Percentiles rank a stretch among this genome's conserved stretches.
Conservation (phyloP, 2,329 filamentous ascomycete species). For the Aspergillus flavus region DNA sequence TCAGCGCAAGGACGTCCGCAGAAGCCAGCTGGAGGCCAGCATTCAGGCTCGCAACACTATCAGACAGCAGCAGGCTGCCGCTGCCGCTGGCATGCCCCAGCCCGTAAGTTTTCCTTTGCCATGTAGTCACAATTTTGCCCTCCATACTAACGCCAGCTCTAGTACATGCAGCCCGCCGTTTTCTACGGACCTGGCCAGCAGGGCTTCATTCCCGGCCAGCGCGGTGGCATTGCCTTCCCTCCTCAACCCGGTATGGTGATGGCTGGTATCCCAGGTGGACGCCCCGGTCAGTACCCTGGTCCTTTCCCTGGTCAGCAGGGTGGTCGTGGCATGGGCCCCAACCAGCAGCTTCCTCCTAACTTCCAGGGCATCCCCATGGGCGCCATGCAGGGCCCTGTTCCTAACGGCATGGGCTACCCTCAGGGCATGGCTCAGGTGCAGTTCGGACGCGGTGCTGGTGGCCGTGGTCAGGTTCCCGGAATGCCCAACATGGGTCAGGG, state of each 20-base stretch:
- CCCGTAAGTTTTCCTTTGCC: constrained; percentile 38
- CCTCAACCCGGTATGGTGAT: constrained; percentile 57
- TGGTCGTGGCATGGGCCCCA: constrained; percentile 79
- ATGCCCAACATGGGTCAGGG: constrained; percentile 66
- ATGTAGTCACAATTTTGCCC: neutral
- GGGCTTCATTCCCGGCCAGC: constrained; percentile 60
- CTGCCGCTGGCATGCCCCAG: constrained; percentile 82
- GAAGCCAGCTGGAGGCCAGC: constrained; percentile 98
- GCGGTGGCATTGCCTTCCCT: constrained; percentile 65
- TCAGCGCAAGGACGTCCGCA: constrained; percentile 99
- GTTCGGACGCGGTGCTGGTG: constrained; percentile 68
- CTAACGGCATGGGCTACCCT: constrained; percentile 78
- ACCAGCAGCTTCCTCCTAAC: constrained; percentile 84
- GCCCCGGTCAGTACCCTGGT: constrained; percentile 81
- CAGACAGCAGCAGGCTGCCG: constrained; percentile 95
- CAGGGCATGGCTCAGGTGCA: constrained; percentile 82
- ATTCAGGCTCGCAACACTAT: constrained; percentile 99
- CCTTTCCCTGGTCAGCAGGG: constrained; percentile 82
- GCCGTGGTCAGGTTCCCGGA: constrained; percentile 67
- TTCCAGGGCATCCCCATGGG: constrained; percentile 73
- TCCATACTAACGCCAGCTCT: constrained; percentile 17
- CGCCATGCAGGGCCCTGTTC: constrained; percentile 63
- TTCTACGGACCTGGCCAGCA: constrained; percentile 80
- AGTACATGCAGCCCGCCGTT: constrained; percentile 86
- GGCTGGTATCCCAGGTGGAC: constrained; percentile 70